Percentiles rank a stretch among this genome's conserved stretches.
phyloP scores from a whole-genome alignment of 2,329 filamentous ascomycete species.

The Pseudogymnoascus sp. region DNA sequence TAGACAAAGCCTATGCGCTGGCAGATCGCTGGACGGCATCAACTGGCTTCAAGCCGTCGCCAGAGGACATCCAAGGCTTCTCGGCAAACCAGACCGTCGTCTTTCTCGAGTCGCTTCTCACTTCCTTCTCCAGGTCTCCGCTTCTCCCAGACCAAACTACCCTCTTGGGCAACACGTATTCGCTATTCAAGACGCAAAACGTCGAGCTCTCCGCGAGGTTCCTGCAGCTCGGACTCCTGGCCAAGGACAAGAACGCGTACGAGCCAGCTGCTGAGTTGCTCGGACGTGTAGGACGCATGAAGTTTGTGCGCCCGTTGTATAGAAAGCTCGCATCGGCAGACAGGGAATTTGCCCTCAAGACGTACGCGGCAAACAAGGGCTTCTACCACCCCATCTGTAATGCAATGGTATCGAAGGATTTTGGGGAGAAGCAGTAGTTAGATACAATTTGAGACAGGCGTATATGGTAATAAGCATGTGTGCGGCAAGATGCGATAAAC shows the following conservation, averaged over 20 bases:
- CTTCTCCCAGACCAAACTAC: conserved; percentile 60
- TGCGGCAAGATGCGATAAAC: not conserved
- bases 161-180: conserved; percentile 67
- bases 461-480: not conserved
- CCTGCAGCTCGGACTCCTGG: conserved; percentile 69
- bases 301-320: conserved; percentile 87
- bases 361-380: conserved; percentile 78
- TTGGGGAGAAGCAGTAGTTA: conserved; percentile 30
- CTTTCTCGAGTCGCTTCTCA: conserved; percentile 66
- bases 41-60: conserved; percentile 55
- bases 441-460: not conserved
- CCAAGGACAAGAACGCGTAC: conserved; percentile 62
- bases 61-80: conserved; percentile 64
- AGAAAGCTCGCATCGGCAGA: conserved; percentile 68
- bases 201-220: conserved; percentile 79
- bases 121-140: conserved; percentile 54
- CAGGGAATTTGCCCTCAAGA: conserved; percentile 64
- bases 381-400: conserved; percentile 96
- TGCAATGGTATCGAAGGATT: conserved; percentile 78
- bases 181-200: conserved; percentile 67
- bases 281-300: conserved; percentile 85
- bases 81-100: conserved; percentile 85
- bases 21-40: conserved; percentile 70
- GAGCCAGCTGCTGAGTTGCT: conserved; percentile 65
- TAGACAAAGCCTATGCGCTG: conserved; percentile 75